Conservation (phyloP, 306 rosid genomes). For the Fagus crenata region DNA sequence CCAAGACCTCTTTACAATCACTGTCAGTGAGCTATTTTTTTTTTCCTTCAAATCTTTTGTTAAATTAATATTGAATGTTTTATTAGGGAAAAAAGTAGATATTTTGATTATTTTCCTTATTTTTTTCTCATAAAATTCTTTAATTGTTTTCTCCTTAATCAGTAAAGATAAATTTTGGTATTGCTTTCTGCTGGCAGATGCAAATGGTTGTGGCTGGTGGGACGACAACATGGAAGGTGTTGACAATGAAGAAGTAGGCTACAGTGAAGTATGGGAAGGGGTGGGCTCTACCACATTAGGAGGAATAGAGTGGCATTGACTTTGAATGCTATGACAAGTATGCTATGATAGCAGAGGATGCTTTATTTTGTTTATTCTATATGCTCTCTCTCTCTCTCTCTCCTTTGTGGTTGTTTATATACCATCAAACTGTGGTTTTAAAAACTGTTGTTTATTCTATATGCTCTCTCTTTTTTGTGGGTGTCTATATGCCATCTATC, state of each 20-base stretch:
- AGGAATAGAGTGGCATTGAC: constrained; percentile 79
- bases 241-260: constrained; percentile 75
- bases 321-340: constrained; percentile 5
- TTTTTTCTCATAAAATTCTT: constrained; percentile 1
- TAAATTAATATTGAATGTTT: constrained; percentile 9
- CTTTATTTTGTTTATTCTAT: no score
- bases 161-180: constrained; percentile 2
- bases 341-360: neutral
- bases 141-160: constrained; percentile 1
- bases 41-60: constrained; percentile 2
- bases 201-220: constrained; percentile 94
- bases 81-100: neutral
- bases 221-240: constrained; percentile 84
- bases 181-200: constrained; percentile 47
- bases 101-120: neutral
- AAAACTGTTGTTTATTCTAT: no score
- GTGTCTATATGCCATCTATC: no score
- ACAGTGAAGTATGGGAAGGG: constrained; percentile 91
- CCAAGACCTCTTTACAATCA: constrained; percentile 60
- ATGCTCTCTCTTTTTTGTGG: no score
- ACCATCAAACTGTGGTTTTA: no score
- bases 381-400: no score
- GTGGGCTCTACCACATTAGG: constrained; percentile 91
- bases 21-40: constrained; percentile 51
- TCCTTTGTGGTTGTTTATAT: no score